Percentiles rank a stretch among this genome's conserved stretches.
phyloP scores from a whole-genome alignment of 768 basidiomycete species.

The Pisolithus albus region DNA sequence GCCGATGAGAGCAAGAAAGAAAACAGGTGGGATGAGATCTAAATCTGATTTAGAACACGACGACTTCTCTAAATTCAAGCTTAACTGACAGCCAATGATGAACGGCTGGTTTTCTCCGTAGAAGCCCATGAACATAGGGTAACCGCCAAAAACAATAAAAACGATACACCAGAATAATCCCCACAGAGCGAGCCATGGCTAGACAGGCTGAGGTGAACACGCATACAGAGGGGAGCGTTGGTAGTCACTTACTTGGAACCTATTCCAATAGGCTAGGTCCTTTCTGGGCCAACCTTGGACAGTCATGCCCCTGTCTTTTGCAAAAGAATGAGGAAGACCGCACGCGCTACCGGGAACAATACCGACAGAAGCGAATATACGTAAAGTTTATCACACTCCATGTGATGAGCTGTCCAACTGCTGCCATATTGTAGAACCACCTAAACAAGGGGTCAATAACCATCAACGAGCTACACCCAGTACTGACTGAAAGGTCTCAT shows the following conservation, averaged over 20 bases:
- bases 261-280: not conserved
- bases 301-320: not conserved
- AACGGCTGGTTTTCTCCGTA: conserved; percentile 20
- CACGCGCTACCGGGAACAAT: not conserved
- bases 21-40: not conserved
- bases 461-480: not conserved
- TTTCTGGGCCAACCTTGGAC: not conserved
- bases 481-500: conserved; percentile 26
- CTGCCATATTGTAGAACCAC: conserved; percentile 64
- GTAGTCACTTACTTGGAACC: not conserved
- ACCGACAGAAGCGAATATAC: conserved; percentile 56
- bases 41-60: not conserved
- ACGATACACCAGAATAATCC: conserved; percentile 55
- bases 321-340: not conserved
- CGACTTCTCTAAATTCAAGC: not conserved
- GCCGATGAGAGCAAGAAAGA: not conserved
- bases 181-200: conserved; percentile 60
- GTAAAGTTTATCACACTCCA: conserved; percentile 66
- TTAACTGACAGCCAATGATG: not conserved
- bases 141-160: conserved; percentile 54
- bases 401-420: conserved; percentile 60
- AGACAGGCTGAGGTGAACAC: conserved; percentile 12
- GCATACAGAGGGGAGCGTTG: not conserved
- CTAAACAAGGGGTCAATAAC: conserved; percentile 14
- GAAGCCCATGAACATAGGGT: conserved; percentile 56